phyloP scores from a whole-genome alignment of 305 asterid genomes.

The Fraxinus albicans region DNA sequence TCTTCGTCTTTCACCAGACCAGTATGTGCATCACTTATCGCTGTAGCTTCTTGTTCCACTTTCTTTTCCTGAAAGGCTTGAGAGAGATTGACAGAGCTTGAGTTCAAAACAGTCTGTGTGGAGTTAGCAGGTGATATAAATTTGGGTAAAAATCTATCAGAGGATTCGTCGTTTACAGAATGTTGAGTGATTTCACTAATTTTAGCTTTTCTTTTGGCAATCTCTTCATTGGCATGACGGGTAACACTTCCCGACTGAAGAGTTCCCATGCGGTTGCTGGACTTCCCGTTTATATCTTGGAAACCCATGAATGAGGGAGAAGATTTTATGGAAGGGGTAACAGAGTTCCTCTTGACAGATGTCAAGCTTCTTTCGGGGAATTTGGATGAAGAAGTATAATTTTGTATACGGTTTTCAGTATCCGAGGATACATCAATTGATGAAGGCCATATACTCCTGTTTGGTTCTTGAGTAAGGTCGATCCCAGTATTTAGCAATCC shows the following conservation, averaged over 20 bases:
- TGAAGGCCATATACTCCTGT: slow-evolving; percentile 18
- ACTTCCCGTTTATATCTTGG: slow-evolving; percentile 35
- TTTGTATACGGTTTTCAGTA: slow-evolving; percentile 36
- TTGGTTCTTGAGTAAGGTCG: slow-evolving; percentile 20
- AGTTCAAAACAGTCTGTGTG: slow-evolving; percentile 9
- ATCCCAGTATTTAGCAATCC: slow-evolving; percentile 27
- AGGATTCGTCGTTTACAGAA: slow-evolving; percentile 20
- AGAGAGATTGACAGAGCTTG: background rate
- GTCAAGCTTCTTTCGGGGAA: slow-evolving; percentile 59
- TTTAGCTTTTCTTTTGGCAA: slow-evolving; percentile 22
- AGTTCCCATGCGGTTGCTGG: slow-evolving; percentile 26
- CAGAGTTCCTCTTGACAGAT: slow-evolving; percentile 42
- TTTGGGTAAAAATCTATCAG: slow-evolving; percentile 25
- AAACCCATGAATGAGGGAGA: slow-evolving; percentile 51
- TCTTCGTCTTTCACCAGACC: slow-evolving; percentile 20
- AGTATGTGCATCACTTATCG: slow-evolving; percentile 20
- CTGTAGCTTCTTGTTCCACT: slow-evolving; percentile 25
- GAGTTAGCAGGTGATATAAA: slow-evolving; percentile 19
- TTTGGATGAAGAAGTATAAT: slow-evolving; percentile 36
- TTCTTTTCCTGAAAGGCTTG: slow-evolving; percentile 29
- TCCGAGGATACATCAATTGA: slow-evolving; percentile 41
- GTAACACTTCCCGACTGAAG: slow-evolving; percentile 28
- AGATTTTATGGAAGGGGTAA: slow-evolving; percentile 35
- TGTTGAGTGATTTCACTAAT: slow-evolving; percentile 22
- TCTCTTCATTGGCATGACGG: slow-evolving; percentile 18